phyloP scores from a whole-genome alignment of 2,329 filamentous ascomycete species.

The Alternaria consortialis region DNA sequence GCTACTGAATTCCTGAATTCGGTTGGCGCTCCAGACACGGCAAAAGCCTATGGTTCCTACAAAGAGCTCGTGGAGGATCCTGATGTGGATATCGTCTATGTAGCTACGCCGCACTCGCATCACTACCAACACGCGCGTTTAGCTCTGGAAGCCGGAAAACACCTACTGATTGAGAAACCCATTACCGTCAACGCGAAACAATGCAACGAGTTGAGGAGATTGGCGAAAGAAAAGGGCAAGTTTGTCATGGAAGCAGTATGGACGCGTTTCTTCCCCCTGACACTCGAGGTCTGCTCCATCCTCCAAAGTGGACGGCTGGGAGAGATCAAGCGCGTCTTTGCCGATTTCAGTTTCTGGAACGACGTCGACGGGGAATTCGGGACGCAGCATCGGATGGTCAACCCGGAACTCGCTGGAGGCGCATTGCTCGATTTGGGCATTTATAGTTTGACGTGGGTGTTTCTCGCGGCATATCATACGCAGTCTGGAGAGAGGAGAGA shows the following conservation, averaged over 20 bases:
- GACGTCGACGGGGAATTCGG: conserved; percentile 67
- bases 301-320: conserved; percentile 64
- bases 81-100: conserved; percentile 84
- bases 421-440: conserved; percentile 85
- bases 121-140: conserved; percentile 92
- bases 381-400: conserved; percentile 76
- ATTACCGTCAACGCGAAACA: conserved; percentile 86
- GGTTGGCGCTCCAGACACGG: conserved; percentile 69
- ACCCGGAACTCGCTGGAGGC: conserved; percentile 84
- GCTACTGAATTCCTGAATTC: conserved; percentile 77
- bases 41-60: conserved; percentile 81
- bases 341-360: conserved; percentile 67
- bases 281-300: conserved; percentile 75
- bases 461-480: conserved; percentile 85
- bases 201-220: conserved; percentile 73
- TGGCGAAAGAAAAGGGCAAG: conserved; percentile 72
- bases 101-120: conserved; percentile 90
- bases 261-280: conserved; percentile 88
- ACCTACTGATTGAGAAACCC: conserved; percentile 90
- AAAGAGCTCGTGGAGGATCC: conserved; percentile 80
- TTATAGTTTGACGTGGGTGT: conserved; percentile 89
- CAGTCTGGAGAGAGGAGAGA: conserved; percentile 71
- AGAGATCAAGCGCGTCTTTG: conserved; percentile 64
- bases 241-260: conserved; percentile 72
- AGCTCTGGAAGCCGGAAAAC: conserved; percentile 82